Conservation (phyloP, 768 basidiomycete genomes). For the Hericium alpestre region DNA sequence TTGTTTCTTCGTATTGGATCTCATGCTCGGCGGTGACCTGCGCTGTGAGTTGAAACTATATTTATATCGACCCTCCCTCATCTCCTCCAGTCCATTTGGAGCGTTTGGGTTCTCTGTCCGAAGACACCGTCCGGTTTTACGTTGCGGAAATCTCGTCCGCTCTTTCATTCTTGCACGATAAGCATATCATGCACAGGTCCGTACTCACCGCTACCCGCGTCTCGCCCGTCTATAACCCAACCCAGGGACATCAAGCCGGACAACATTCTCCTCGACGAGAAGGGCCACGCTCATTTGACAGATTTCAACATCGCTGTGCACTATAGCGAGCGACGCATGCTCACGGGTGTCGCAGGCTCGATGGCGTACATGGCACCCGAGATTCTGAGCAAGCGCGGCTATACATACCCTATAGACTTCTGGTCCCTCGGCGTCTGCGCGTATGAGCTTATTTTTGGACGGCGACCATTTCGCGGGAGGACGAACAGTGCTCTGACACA, state of each 20-base stretch:
- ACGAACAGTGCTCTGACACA: constrained; percentile 89
- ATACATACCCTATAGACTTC: constrained; percentile 92
- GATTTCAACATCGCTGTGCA: constrained; percentile 99
- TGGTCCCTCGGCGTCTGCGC: constrained; percentile 94
- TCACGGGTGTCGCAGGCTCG: constrained; percentile 89
- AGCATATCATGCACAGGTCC: constrained; percentile 91
- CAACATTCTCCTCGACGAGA: constrained; percentile 92
- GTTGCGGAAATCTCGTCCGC: constrained; percentile 85
- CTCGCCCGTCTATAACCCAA: background rate
- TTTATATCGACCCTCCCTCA: constrained; percentile 1
- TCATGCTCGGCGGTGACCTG: constrained; percentile 93
- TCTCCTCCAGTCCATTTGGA: constrained; percentile 70
- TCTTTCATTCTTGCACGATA: constrained; percentile 83
- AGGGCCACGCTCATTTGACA: constrained; percentile 90
- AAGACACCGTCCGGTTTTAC: constrained; percentile 78
- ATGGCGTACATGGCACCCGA: constrained; percentile 99
- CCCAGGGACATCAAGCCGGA: constrained; percentile 91
- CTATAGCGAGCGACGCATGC: constrained; percentile 73
- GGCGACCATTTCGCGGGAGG: constrained; percentile 85
- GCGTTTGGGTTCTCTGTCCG: constrained; percentile 60
- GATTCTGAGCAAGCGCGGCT: constrained; percentile 88
- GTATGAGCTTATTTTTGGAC: constrained; percentile 86
- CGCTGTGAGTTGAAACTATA: constrained; percentile 51
- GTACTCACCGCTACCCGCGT: constrained; percentile 16
- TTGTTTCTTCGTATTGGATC: constrained; percentile 94